These are phyloP conservation scores for Leishmania gerbilli DNA, from an alignment of 208 protist genomes.

Conservation along the genomic window DNA sequence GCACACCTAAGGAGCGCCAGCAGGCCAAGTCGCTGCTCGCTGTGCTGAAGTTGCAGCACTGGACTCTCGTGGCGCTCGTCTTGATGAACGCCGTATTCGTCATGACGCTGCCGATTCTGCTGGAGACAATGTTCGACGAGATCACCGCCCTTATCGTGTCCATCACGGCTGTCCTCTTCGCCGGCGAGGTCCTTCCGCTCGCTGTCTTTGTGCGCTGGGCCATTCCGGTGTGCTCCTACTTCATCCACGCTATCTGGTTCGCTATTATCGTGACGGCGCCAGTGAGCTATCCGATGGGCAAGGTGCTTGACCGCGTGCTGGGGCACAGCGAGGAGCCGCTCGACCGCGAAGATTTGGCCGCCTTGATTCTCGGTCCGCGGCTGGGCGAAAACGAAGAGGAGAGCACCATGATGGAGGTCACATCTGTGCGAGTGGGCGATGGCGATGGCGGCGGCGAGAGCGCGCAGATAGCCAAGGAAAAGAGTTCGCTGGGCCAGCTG, in stretches of 20 bases:
- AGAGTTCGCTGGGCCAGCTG: conserved; percentile 31
- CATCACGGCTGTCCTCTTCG: conserved; percentile 83
- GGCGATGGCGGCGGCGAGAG: not conserved
- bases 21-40: conserved; percentile 42
- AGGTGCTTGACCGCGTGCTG: conserved; percentile 76
- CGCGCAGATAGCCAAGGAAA: not conserved
- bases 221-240: conserved; percentile 64
- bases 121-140: conserved; percentile 70
- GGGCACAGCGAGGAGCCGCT: conserved; percentile 67
- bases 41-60: conserved; percentile 60
- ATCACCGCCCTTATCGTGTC: conserved; percentile 79
- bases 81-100: conserved; percentile 76
- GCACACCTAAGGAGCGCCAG: conserved; percentile 37
- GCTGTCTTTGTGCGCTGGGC: conserved; percentile 87
- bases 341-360: conserved; percentile 68
- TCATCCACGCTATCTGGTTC: conserved; percentile 65
- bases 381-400: conserved; percentile 13
- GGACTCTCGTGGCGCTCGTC: conserved; percentile 87
- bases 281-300: conserved; percentile 80
- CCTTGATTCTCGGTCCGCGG: conserved; percentile 61
- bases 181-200: conserved; percentile 93
- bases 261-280: conserved; percentile 67
- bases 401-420: not conserved
- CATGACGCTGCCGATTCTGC: conserved; percentile 81
- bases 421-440: not conserved